phyloP scores from a whole-genome alignment of 2,329 filamentous ascomycete species.

The Huntiella bhutanensis region DNA sequence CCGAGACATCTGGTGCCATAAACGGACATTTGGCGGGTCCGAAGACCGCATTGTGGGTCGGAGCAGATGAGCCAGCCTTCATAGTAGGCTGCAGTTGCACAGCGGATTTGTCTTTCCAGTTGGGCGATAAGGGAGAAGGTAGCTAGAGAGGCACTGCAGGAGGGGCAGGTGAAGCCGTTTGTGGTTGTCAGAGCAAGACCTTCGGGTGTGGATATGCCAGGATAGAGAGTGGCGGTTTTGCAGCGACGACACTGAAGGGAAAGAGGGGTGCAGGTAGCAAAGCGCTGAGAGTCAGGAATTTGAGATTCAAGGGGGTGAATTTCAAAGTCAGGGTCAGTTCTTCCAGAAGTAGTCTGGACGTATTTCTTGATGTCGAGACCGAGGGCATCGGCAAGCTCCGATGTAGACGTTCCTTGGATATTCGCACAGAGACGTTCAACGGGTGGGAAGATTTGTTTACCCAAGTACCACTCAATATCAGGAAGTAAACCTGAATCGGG shows the following conservation, averaged over 20 bases:
- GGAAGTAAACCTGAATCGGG: constrained; percentile 55
- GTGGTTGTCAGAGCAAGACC: constrained; percentile 45
- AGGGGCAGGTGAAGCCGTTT: constrained; percentile 54
- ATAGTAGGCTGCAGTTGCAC: constrained; percentile 69
- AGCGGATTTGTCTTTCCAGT: constrained; percentile 65
- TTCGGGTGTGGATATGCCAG: constrained; percentile 41
- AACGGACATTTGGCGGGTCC: constrained; percentile 81
- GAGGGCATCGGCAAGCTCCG: constrained; percentile 78
- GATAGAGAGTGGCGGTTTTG: constrained; percentile 52
- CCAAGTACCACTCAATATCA: constrained; percentile 94
- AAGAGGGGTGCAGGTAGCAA: constrained; percentile 61
- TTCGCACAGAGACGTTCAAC: constrained; percentile 96
- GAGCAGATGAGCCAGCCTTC: constrained; percentile 83
- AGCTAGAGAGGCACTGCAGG: constrained; percentile 45
- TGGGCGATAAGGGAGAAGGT: constrained; percentile 67
- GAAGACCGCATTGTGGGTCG: constrained; percentile 67
- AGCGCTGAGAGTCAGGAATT: constrained; percentile 78
- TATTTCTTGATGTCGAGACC: constrained; percentile 85
- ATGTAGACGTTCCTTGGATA: constrained; percentile 78
- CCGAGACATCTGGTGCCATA: constrained; percentile 83
- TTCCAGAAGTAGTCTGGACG: constrained; percentile 28
- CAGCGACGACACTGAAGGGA: constrained; percentile 66
- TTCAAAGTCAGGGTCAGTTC: constrained; percentile 33
- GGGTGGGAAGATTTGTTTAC: constrained; percentile 95
- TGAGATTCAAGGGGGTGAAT: constrained; percentile 88